A percentile compares a stretch with the other conserved stretches of the same genome.
These are phyloP conservation scores for Suhomyces taliae DNA, from an alignment of 1,139 yeast genomes.

Conservation along the genomic window DNA sequence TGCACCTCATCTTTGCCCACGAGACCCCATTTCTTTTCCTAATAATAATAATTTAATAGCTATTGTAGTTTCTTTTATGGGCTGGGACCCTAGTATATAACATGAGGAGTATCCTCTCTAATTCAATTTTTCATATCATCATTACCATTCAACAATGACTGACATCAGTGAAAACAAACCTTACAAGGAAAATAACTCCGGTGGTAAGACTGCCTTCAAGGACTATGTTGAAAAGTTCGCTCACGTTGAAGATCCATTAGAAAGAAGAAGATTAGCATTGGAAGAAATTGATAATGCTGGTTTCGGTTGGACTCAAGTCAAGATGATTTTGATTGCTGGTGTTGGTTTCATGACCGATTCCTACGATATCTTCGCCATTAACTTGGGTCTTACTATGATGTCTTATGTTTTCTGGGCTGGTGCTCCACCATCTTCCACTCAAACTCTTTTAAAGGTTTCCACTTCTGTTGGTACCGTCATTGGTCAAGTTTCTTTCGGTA, in stretches of 20 bases:
- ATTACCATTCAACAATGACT: conserved; percentile 16
- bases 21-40: conserved; percentile 12
- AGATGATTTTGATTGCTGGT: conserved; percentile 89
- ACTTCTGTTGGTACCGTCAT: conserved; percentile 93
- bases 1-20: conserved; percentile 8
- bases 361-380: conserved; percentile 87
- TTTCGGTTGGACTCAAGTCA: conserved; percentile 86
- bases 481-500: conserved; percentile 88
- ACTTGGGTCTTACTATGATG: conserved; percentile 76
- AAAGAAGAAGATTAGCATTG: conserved; percentile 85
- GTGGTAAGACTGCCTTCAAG: conserved; percentile 92
- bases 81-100: background rate
- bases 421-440: conserved; percentile 63
- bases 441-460: conserved; percentile 77
- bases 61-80: background rate
- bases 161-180: conserved; percentile 21
- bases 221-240: conserved; percentile 81
- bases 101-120: background rate
- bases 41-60: background rate
- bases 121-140: background rate
- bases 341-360: conserved; percentile 93
- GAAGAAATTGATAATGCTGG: conserved; percentile 84
- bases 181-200: conserved; percentile 31
- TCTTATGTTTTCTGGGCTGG: conserved; percentile 72
- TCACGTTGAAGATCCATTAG: conserved; percentile 82